Percentiles rank a stretch among this genome's conserved stretches.
Evolutionary conservation across 345 rosid species (phyloP).

Genomic region (Sisymbrium irio): DNA sequence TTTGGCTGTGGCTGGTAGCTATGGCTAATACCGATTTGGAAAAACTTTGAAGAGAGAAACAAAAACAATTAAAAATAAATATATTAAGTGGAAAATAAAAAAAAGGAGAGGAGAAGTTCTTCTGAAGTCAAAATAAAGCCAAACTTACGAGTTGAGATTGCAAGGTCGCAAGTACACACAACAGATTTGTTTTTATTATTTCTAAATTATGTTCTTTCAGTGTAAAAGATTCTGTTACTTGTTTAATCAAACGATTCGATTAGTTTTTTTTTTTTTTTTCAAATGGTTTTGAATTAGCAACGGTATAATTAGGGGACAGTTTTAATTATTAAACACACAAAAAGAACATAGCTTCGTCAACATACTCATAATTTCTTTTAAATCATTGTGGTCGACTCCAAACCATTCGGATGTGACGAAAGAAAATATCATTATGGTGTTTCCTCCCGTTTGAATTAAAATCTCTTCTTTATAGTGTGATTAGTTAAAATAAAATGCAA

Average conservation of each 20-base stretch:
- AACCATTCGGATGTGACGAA: background rate
- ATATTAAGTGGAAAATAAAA: background rate
- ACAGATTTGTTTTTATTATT: background rate
- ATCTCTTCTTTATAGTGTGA: background rate
- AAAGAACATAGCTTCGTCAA: background rate
- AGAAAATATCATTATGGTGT: background rate
- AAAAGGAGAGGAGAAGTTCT: constrained; percentile 21
- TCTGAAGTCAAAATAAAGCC: constrained; percentile 37
- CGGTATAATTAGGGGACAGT: constrained; percentile 15
- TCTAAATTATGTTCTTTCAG: background rate
- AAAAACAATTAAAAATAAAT: background rate
- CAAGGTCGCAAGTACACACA: constrained; percentile 30
- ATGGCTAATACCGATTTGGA: constrained; percentile 21
- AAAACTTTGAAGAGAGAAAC: background rate
- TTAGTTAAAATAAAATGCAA: background rate
- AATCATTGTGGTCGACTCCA: background rate
- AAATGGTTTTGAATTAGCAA: constrained; percentile 23
- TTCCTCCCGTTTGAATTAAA: background rate
- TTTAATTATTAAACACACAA: background rate
- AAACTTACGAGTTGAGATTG: constrained; percentile 28
- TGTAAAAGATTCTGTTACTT: constrained; percentile 16
- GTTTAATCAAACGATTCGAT: background rate
- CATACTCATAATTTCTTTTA: constrained; percentile 1
- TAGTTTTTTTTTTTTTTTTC: background rate
- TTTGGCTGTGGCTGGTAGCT: constrained; percentile 30